A percentile compares a stretch with the other conserved stretches of the same genome.
Conservation (phyloP, 2,329 filamentous ascomycete species). For the Monosporascus cannonballus region DNA sequence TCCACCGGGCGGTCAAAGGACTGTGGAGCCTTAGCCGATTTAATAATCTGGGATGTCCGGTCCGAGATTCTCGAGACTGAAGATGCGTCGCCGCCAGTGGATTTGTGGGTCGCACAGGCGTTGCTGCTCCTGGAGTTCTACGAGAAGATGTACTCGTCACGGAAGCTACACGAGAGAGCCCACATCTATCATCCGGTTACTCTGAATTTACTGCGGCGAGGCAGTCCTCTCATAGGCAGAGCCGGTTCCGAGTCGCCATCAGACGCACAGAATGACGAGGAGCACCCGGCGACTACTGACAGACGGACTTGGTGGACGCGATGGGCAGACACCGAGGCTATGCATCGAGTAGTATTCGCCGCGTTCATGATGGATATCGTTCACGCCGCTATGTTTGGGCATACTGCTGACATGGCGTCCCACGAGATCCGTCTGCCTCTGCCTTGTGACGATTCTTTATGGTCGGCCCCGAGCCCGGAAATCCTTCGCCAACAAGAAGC, state of each 20-base stretch:
- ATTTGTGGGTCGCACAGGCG: slow-evolving; percentile 83
- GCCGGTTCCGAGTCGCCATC: slow-evolving; percentile 74
- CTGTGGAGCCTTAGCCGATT: slow-evolving; percentile 43
- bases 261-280: slow-evolving; percentile 58
- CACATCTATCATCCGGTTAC: slow-evolving; percentile 88
- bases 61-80: slow-evolving; percentile 80
- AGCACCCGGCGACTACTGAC: slow-evolving; percentile 35
- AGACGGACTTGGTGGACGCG: slow-evolving; percentile 65
- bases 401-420: slow-evolving; percentile 83
- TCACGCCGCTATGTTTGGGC: slow-evolving; percentile 89
- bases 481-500: slow-evolving; percentile 73
- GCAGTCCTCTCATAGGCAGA: slow-evolving; percentile 77
- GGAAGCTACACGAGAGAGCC: slow-evolving; percentile 76
- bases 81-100: slow-evolving; percentile 77
- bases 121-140: slow-evolving; percentile 79
- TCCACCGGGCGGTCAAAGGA: slow-evolving; percentile 44
- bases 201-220: slow-evolving; percentile 75
- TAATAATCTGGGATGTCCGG: slow-evolving; percentile 65
- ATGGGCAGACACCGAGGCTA: slow-evolving; percentile 87
- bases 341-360: slow-evolving; percentile 77
- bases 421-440: slow-evolving; percentile 82
- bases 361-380: slow-evolving; percentile 87
- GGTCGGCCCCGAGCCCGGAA: slow-evolving; percentile 73
- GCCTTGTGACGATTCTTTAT: slow-evolving; percentile 81
- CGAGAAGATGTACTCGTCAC: slow-evolving; percentile 85